Percentiles rank a stretch among this genome's conserved stretches.
These are phyloP conservation scores for Aurifilum marmelostoma DNA, from an alignment of 2,329 filamentous ascomycete species.

Conservation along the genomic window DNA sequence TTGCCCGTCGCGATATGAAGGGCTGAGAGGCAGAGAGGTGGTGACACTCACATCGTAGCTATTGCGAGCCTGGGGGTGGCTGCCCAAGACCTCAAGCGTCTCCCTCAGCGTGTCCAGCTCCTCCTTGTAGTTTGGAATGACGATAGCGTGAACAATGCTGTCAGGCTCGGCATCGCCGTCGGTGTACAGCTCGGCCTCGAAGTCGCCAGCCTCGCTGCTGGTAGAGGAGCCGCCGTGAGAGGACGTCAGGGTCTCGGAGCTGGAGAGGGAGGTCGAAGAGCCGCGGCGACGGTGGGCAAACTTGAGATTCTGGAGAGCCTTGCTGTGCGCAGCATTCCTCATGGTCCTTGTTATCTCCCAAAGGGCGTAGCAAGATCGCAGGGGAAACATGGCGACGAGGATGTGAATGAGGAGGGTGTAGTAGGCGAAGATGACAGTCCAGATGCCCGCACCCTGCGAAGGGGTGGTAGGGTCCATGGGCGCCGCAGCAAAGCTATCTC, in stretches of 20 bases:
- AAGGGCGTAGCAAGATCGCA: constrained; percentile 65
- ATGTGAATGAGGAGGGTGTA: constrained; percentile 69
- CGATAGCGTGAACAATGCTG: constrained; percentile 65
- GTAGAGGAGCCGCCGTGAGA: constrained; percentile 52
- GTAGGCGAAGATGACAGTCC: constrained; percentile 61
- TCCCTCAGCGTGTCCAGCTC: constrained; percentile 69
- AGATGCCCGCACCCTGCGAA: constrained; percentile 49
- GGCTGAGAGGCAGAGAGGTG: neutral
- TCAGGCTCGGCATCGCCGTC: constrained; percentile 49
- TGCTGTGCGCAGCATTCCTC: constrained; percentile 49
- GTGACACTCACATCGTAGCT: constrained; percentile 68
- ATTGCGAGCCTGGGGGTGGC: constrained; percentile 63
- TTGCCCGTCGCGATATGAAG: neutral
- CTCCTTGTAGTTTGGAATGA: constrained; percentile 77
- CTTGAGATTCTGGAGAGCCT: constrained; percentile 52
- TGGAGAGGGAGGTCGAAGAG: constrained; percentile 59
- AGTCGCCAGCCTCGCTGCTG: constrained; percentile 55
- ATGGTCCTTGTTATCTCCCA: constrained; percentile 59
- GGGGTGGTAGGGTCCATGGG: constrained; percentile 38
- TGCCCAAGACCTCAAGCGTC: constrained; percentile 70
- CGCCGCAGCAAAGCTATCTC: constrained; percentile 43
- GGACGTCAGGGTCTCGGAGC: constrained; percentile 57
- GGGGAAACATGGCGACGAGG: constrained; percentile 64
- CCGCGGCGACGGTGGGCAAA: constrained; percentile 51
- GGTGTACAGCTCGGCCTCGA: constrained; percentile 50